Evolutionary conservation across 2,329 filamentous ascomycete species (phyloP), one percentile per base, ranked within the genome.

Genomic region (Phialophora tarda): DNA sequence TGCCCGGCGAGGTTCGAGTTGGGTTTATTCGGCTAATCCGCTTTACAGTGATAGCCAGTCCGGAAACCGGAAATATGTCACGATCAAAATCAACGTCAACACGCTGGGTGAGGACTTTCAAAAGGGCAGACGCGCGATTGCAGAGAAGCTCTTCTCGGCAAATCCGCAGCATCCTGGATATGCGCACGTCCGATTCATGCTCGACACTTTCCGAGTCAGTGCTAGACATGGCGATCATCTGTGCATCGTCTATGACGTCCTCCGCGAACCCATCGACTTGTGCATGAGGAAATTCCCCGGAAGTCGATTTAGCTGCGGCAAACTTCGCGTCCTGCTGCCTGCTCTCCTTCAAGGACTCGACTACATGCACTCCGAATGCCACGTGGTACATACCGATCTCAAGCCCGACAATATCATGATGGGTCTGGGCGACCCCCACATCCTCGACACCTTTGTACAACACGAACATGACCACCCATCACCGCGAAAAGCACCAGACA

Each of bases 321-420:
- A 77, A 51, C 70, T 75, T 1, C 80, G 78, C 66, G 61, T 72
- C 58, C 74, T 78, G 57, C 70, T 81, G 61, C 74, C 74, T 58
- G 72, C 74, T 62, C 74, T 82, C 62, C 76, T 82, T 12, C 63
- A 73, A 51, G 77, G 76, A 2, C 74, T 82, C 1, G 76, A 82
- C 48, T 81, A 79, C 68, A 74, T 82, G 4, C 79, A 82, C 67
- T 71, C 75, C 0, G 74, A 78, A 38, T 80, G 78, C 65, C 76
- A 74, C 58, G 71, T 76, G 57, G 77, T 82, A 34, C 77, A 82
- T 72, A 82, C 79, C 74, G 80, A 82, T 73, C 73, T 82, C 62
- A 82, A 82, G 63, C 76, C 80, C 11, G 77, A 80, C 58, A 82
- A 82, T 51, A 79, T 82, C 55, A 76, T 82, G 66, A 71, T 79